A percentile compares a stretch with the other conserved stretches of the same genome.
Evolutionary conservation across 768 basidiomycete genomes (phyloP).

Genomic region (Mycena galericulata): DNA sequence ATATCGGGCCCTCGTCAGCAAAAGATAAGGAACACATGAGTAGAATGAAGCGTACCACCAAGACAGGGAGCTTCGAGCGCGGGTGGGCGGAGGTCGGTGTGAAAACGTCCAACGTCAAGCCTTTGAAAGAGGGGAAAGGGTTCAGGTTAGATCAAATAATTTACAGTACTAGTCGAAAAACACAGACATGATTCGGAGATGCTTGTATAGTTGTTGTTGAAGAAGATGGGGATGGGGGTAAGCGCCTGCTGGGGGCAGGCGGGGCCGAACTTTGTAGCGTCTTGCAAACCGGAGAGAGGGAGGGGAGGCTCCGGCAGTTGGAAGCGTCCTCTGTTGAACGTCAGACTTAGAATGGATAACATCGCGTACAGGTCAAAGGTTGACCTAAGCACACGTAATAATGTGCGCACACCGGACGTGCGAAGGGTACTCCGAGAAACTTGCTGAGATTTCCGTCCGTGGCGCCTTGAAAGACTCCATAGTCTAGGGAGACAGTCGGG

Average conservation of each 20-base stretch:
- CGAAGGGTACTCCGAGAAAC: constrained; percentile 15
- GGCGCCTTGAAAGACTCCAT: constrained; percentile 7
- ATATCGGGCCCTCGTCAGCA: too few species aligned
- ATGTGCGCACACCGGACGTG: not conserved
- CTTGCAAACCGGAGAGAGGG: not conserved
- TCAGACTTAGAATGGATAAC: too few species aligned
- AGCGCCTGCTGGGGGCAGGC: constrained; percentile 10
- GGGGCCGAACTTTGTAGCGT: constrained; percentile 5
- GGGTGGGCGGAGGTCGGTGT: not conserved
- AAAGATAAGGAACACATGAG: too few species aligned
- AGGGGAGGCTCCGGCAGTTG: not conserved
- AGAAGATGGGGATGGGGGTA: too few species aligned
- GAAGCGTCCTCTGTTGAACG: not conserved
- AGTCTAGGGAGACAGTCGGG: not conserved
- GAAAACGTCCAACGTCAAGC: constrained; percentile 9
- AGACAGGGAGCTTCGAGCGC: constrained; percentile 7
- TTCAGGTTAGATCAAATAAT: too few species aligned
- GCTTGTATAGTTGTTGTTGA: too few species aligned
- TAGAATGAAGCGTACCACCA: constrained; percentile 6
- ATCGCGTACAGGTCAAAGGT: too few species aligned
- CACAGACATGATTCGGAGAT: too few species aligned
- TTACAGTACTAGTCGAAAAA: too few species aligned
- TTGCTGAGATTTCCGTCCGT: not conserved
- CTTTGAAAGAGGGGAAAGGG: not conserved
- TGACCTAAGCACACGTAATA: too few species aligned